These are phyloP conservation scores for Persicaria tinctoria DNA, from an alignment of 148 eudicot genomes.

Conservation along the genomic window DNA sequence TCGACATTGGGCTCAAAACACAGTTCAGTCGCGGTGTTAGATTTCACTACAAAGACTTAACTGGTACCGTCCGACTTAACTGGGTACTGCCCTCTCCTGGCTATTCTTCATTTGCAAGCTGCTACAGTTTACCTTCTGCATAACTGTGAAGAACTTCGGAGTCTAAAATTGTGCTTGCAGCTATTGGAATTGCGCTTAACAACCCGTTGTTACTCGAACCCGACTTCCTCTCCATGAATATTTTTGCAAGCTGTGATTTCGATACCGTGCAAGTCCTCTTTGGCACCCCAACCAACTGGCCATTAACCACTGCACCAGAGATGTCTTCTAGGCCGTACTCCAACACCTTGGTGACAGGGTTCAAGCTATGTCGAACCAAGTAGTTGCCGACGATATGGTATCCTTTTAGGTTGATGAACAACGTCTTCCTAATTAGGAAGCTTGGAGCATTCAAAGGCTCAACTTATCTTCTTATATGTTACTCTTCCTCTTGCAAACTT, in stretches of 20 bases:
- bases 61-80: too few relatives aligned
- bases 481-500: too few relatives aligned
- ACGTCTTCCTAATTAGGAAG: too few relatives aligned
- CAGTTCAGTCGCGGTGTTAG: conserved; percentile 32
- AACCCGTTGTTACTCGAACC: conserved; percentile 18
- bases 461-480: too few relatives aligned
- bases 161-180: conserved; percentile 76
- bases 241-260: conserved; percentile 51
- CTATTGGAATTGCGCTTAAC: conserved; percentile 41
- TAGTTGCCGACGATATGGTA: conserved; percentile 87
- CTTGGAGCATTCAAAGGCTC: too few relatives aligned
- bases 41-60: conserved; percentile 33
- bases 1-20: conserved; percentile 22
- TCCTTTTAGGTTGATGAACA: conserved; percentile 19
- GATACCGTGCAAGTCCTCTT: conserved; percentile 31
- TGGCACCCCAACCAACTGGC: neutral
- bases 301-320: conserved; percentile 22
- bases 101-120: conserved; percentile 26
- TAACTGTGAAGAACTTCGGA: conserved; percentile 53
- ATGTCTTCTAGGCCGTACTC: conserved; percentile 88
- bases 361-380: conserved; percentile 77
- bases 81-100: conserved; percentile 33
- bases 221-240: conserved; percentile 37
- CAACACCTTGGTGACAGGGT: conserved; percentile 89
- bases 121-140: conserved; percentile 35